Percentiles rank a stretch among this genome's conserved stretches.
Conservation (phyloP, 352 stramenopile species). For the Pythium rishiriense region DNA sequence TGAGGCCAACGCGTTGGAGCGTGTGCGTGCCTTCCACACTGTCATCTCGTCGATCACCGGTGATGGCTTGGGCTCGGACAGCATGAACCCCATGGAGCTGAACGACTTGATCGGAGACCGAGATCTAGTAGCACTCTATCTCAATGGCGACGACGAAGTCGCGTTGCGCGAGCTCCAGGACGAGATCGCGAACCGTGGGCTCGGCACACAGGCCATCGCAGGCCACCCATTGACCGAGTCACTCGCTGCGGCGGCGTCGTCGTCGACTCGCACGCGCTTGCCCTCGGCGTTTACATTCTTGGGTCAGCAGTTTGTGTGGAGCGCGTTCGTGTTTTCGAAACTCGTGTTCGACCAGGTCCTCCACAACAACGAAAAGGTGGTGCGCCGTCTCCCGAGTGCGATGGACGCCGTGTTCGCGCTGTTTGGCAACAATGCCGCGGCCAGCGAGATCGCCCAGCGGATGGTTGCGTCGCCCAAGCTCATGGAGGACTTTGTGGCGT, state of each 20-base stretch:
- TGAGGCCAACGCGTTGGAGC: not conserved
- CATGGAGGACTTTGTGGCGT: conserved; percentile 16
- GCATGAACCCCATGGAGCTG: conserved; percentile 26
- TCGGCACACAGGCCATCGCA: conserved; percentile 23
- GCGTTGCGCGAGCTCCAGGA: conserved; percentile 17
- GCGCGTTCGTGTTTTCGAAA: conserved; percentile 34
- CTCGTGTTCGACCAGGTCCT: conserved; percentile 31
- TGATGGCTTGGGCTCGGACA: conserved; percentile 21
- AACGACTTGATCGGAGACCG: conserved; percentile 14
- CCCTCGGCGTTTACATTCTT: conserved; percentile 26
- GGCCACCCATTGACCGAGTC: conserved; percentile 21
- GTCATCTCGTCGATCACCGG: conserved; percentile 18
- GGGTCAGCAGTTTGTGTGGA: conserved; percentile 34
- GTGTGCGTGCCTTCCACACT: conserved; percentile 4
- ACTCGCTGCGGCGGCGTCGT: not conserved
- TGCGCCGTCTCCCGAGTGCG: conserved; percentile 25
- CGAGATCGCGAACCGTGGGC: conserved; percentile 13
- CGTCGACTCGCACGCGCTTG: not conserved
- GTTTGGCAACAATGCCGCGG: conserved; percentile 25
- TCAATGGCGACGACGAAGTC: not conserved
- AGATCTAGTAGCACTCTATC: conserved; percentile 7
- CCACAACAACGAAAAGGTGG: conserved; percentile 15
- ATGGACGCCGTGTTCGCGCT: conserved; percentile 29
- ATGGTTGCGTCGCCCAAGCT: conserved; percentile 14
- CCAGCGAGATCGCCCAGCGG: conserved; percentile 14